phyloP scores from a whole-genome alignment of 2,329 filamentous ascomycete genomes.

The Hymenoscyphus occultus region DNA sequence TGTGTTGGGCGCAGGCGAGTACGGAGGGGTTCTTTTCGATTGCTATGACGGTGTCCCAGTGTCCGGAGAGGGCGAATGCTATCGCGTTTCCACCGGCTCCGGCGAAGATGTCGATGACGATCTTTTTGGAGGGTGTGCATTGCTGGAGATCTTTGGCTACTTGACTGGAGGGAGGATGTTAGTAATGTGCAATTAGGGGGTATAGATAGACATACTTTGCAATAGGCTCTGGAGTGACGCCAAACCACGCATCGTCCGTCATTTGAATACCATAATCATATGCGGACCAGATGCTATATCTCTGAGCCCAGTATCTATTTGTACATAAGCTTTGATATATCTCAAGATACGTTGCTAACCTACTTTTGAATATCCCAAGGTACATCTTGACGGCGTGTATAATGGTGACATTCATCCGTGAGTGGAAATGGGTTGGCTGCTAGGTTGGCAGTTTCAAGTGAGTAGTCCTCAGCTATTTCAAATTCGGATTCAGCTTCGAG shows the following conservation, averaged over 20 bases:
- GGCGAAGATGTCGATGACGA: conserved; percentile 81
- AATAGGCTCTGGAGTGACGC: conserved; percentile 89
- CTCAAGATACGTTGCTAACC: conserved; percentile 26
- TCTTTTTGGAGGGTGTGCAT: conserved; percentile 35
- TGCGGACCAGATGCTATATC: conserved; percentile 79
- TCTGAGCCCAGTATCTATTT: conserved; percentile 81
- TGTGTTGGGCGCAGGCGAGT: conserved; percentile 87
- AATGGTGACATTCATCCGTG: conserved; percentile 71
- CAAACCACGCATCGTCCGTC: conserved; percentile 95
- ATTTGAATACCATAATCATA: conserved; percentile 88
- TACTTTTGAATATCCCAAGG: conserved; percentile 85
- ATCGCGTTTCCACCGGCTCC: conserved; percentile 93
- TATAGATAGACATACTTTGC: conserved; percentile 59
- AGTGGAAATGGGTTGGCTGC: conserved; percentile 39
- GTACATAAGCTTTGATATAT: conserved; percentile 9
- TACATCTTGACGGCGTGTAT: conserved; percentile 65
- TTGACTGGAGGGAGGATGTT: conserved; percentile 47
- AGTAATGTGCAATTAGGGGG: background rate
- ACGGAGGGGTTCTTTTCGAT: conserved; percentile 81
- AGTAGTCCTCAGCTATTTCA: background rate
- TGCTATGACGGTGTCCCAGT: conserved; percentile 81
- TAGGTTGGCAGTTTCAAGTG: background rate
- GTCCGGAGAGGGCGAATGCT: conserved; percentile 78
- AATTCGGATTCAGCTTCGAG: background rate
- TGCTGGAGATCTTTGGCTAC: conserved; percentile 69